Conservation (phyloP, 1,139 yeast species). For the Blastobotrys aristatus region DNA sequence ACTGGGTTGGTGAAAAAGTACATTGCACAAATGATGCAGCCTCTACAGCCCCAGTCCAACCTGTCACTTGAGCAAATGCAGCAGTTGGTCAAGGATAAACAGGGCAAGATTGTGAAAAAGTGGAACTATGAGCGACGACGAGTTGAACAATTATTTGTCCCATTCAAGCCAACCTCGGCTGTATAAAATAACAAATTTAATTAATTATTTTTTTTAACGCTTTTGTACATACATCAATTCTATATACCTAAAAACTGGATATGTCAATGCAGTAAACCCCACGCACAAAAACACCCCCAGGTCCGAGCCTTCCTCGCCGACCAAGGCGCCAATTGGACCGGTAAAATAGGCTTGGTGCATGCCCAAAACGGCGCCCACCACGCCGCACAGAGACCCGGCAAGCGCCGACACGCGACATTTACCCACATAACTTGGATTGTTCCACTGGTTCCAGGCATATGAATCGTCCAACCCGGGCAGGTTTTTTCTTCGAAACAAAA, state of each 20-base stretch:
- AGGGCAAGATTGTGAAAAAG: slow-evolving; percentile 40
- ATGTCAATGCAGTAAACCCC: slow-evolving; percentile 62
- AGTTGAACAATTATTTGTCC: slow-evolving; percentile 20
- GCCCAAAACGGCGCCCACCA: slow-evolving; percentile 73
- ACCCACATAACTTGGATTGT: slow-evolving; percentile 51
- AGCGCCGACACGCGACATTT: slow-evolving; percentile 58
- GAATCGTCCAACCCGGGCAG: slow-evolving; percentile 32
- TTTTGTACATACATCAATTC: slow-evolving; percentile 36
- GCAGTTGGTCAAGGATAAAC: slow-evolving; percentile 35
- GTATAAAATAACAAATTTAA: not conserved
- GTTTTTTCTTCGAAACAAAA: slow-evolving; percentile 57
- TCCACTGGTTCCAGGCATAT: slow-evolving; percentile 58
- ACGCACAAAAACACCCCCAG: slow-evolving; percentile 77
- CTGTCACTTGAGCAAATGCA: slow-evolving; percentile 25
- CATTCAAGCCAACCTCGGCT: slow-evolving; percentile 3
- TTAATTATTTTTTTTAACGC: not conserved
- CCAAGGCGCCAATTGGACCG: slow-evolving; percentile 59
- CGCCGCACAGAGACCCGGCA: slow-evolving; percentile 54
- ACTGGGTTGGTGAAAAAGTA: slow-evolving; percentile 39
- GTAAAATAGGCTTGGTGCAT: slow-evolving; percentile 76
- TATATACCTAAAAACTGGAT: slow-evolving; percentile 57
- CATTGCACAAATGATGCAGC: slow-evolving; percentile 36
- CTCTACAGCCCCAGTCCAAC: not conserved
- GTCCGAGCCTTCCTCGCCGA: slow-evolving; percentile 66
- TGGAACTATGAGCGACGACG: slow-evolving; percentile 47